Evolutionary conservation across 441 rosid genomes (phyloP).

Genomic region (Gossypium trilobum): DNA sequence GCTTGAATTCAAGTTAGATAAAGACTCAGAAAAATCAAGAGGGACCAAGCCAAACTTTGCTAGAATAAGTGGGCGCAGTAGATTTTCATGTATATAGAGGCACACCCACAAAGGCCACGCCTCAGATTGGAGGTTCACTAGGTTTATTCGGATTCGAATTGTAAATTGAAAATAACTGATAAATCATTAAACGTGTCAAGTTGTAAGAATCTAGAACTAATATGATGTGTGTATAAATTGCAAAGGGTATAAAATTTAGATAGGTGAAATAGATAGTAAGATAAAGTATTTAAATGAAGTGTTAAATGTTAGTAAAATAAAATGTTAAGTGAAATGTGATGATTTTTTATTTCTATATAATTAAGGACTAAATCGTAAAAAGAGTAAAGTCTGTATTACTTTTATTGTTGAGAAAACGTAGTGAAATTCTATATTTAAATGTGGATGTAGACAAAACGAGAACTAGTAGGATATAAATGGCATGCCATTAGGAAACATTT

Average conservation of each 20-base stretch:
- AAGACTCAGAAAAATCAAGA: background rate
- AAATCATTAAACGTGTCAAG: background rate
- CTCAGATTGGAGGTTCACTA: background rate
- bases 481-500: background rate
- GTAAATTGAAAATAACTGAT: background rate
- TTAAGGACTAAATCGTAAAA: background rate
- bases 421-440: background rate
- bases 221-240: background rate
- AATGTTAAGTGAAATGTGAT: background rate
- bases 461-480: background rate
- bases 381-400: background rate
- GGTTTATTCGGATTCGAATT: background rate
- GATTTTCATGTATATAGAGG: background rate
- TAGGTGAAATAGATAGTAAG: background rate
- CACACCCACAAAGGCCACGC: background rate
- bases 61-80: background rate
- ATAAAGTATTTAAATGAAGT: background rate
- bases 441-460: background rate
- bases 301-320: background rate
- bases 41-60: background rate
- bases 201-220: background rate
- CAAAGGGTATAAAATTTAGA: background rate
- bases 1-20: background rate
- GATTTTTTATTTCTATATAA: background rate
- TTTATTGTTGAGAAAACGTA: background rate